These are phyloP conservation scores for Apiosordaria backusii DNA, from an alignment of 495 filamentous ascomycete species.

Conservation along the genomic window DNA sequence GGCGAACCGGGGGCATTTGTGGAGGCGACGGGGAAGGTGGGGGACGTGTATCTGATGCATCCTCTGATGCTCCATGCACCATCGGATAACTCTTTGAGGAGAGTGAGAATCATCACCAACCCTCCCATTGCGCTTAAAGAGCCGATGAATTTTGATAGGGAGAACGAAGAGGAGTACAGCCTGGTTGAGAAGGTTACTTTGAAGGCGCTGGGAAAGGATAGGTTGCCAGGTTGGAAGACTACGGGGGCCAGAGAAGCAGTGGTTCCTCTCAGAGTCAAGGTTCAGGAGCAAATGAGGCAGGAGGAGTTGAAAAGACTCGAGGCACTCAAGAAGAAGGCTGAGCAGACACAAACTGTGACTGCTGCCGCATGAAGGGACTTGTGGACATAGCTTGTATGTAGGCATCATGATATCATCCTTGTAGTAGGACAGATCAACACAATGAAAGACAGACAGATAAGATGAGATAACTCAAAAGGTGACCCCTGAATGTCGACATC, in stretches of 20 bases:
- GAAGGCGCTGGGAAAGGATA: slow-evolving; percentile 53
- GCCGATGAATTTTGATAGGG: slow-evolving; percentile 63
- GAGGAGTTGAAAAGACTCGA: slow-evolving; percentile 43
- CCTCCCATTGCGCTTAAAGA: slow-evolving; percentile 60
- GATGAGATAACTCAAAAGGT: not conserved
- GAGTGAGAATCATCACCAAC: slow-evolving; percentile 67
- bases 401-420: not conserved
- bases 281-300: slow-evolving; percentile 50
- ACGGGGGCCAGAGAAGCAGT: slow-evolving; percentile 48
- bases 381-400: not conserved
- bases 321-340: slow-evolving; percentile 23
- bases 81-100: slow-evolving; percentile 56
- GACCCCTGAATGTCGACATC: not conserved
- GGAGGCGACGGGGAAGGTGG: slow-evolving; percentile 60
- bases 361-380: slow-evolving; percentile 3
- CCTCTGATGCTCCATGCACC: slow-evolving; percentile 71
- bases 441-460: not conserved
- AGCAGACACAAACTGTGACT: slow-evolving; percentile 8
- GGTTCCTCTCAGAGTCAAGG: slow-evolving; percentile 39
- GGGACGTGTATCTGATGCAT: slow-evolving; percentile 68
- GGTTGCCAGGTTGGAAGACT: slow-evolving; percentile 61
- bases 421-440: not conserved
- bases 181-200: slow-evolving; percentile 69
- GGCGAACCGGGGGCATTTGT: slow-evolving; percentile 46
- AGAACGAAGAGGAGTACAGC: slow-evolving; percentile 54